phyloP scores from a whole-genome alignment of 1,139 yeast genomes.

The Yamadazyma triangularis region DNA sequence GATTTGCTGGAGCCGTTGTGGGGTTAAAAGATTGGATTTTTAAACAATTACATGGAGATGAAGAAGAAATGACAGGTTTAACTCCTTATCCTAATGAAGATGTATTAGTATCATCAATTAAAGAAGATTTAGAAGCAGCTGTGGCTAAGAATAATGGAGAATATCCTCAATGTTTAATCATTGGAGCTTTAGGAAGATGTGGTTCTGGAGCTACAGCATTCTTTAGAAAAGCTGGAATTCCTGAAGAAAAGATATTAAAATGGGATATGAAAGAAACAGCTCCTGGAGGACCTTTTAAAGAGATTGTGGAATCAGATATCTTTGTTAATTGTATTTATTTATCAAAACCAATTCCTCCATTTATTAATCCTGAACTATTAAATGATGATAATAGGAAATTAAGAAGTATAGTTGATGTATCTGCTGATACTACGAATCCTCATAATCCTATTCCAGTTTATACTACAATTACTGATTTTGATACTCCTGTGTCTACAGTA shows the following conservation, averaged over 20 bases:
- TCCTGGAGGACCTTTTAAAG: slow-evolving; percentile 94
- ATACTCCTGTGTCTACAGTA: slow-evolving; percentile 84
- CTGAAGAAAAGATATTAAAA: slow-evolving; percentile 74
- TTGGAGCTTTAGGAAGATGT: slow-evolving; percentile 98
- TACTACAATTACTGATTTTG: slow-evolving; percentile 81
- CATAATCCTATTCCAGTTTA: slow-evolving; percentile 97
- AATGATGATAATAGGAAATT: slow-evolving; percentile 65
- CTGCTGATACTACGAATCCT: slow-evolving; percentile 98
- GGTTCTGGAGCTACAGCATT: slow-evolving; percentile 97
- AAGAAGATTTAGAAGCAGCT: slow-evolving; percentile 56
- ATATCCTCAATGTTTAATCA: slow-evolving; percentile 76
- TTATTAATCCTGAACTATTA: slow-evolving; percentile 65
- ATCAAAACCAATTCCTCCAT: slow-evolving; percentile 91
- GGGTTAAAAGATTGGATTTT: slow-evolving; percentile 94
- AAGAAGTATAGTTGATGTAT: slow-evolving; percentile 92
- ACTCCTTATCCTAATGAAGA: slow-evolving; percentile 79
- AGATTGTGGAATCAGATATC: slow-evolving; percentile 82
- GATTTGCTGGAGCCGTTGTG: slow-evolving; percentile 97
- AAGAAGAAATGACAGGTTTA: slow-evolving; percentile 68
- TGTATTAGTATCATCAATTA: slow-evolving; percentile 67
- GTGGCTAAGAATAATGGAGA: slow-evolving; percentile 55
- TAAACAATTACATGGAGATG: slow-evolving; percentile 67
- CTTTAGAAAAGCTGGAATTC: slow-evolving; percentile 78
- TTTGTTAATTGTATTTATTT: slow-evolving; percentile 94
- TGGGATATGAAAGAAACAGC: slow-evolving; percentile 99